phyloP scores from a whole-genome alignment of 1,139 yeast genomes.

The Kodamaea sp. region DNA sequence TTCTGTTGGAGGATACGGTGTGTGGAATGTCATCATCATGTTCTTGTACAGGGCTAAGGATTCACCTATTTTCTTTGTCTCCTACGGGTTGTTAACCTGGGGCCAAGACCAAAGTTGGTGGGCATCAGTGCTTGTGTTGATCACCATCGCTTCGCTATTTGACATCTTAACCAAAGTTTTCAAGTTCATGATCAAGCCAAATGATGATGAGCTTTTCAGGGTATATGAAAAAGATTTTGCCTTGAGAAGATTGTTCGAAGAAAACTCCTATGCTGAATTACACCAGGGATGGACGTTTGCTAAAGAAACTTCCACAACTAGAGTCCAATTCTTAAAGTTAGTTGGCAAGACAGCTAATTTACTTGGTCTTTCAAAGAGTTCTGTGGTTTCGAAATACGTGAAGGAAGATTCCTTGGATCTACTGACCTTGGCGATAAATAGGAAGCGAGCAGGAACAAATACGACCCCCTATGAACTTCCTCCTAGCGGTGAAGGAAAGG shows the following conservation, averaged over 20 bases:
- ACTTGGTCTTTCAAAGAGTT: conserved; percentile 4
- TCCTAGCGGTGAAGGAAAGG: conserved; percentile 51
- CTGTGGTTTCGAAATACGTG: conserved; percentile 2
- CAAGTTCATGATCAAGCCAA: conserved; percentile 58
- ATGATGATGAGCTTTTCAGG: conserved; percentile 79
- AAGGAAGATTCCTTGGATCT: not conserved
- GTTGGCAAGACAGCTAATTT: conserved; percentile 10
- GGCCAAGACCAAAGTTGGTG: conserved; percentile 85
- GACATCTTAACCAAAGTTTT: conserved; percentile 66
- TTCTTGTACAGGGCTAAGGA: conserved; percentile 60
- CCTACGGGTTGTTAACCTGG: conserved; percentile 67
- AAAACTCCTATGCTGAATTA: conserved; percentile 69
- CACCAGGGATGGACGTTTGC: conserved; percentile 80
- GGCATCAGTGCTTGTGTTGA: conserved; percentile 66
- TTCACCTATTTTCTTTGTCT: conserved; percentile 70
- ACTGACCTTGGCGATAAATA: conserved; percentile 33
- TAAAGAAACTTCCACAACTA: conserved; percentile 39
- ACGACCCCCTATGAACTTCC: conserved; percentile 48
- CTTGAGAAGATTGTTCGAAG: conserved; percentile 70
- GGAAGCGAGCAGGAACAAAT: conserved; percentile 55
- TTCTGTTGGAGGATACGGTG: conserved; percentile 86
- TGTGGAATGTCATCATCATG: conserved; percentile 82
- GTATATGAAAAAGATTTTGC: conserved; percentile 70
- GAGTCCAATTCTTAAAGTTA: conserved; percentile 13
- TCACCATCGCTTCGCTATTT: conserved; percentile 59